Evolutionary conservation across 2,329 filamentous ascomycete species (phyloP).

Genomic region (Hortaea werneckii): DNA sequence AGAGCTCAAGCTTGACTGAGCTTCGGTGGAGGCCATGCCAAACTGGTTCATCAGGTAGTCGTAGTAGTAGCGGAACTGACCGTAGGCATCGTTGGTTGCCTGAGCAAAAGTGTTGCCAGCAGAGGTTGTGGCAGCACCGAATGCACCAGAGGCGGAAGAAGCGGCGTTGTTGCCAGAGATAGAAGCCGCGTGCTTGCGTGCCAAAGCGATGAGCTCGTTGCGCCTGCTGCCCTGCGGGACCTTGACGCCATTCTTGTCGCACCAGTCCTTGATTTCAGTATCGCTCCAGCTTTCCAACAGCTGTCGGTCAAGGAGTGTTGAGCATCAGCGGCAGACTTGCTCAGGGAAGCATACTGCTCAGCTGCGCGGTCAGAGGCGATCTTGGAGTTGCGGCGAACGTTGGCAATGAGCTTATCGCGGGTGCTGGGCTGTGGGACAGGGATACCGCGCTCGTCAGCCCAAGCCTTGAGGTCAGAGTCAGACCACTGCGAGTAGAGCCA

Average conservation of each 20-base stretch:
- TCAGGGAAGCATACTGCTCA: conserved; percentile 54
- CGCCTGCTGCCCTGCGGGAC: conserved; percentile 86
- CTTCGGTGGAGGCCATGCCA: conserved; percentile 33
- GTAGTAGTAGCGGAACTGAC: conserved; percentile 25
- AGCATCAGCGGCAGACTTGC: conserved; percentile 45
- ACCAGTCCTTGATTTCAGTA: conserved; percentile 80
- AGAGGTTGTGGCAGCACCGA: conserved; percentile 37
- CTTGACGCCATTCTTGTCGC: conserved; percentile 78
- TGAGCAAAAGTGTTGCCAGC: conserved; percentile 68
- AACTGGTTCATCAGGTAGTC: conserved; percentile 36
- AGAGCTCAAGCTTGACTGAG: conserved; percentile 26
- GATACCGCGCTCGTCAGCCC: conserved; percentile 81
- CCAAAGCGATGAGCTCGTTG: conserved; percentile 81
- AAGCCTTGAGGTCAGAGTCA: conserved; percentile 86
- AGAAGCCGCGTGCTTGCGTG: conserved; percentile 73
- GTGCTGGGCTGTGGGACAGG: conserved; percentile 72
- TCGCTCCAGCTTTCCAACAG: conserved; percentile 88
- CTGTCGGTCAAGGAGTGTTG: conserved; percentile 70
- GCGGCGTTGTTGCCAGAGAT: conserved; percentile 51
- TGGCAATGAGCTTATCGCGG: conserved; percentile 80
- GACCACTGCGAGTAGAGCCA: conserved; percentile 91
- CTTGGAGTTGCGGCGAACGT: conserved; percentile 82
- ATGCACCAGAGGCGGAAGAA: conserved; percentile 29
- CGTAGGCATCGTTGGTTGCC: conserved; percentile 56
- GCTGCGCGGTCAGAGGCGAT: conserved; percentile 33